Evolutionary conservation across 495 filamentous ascomycete genomes (phyloP), one percentile per base, ranked within the genome.

Genomic region (Aspergillus wentii): DNA sequence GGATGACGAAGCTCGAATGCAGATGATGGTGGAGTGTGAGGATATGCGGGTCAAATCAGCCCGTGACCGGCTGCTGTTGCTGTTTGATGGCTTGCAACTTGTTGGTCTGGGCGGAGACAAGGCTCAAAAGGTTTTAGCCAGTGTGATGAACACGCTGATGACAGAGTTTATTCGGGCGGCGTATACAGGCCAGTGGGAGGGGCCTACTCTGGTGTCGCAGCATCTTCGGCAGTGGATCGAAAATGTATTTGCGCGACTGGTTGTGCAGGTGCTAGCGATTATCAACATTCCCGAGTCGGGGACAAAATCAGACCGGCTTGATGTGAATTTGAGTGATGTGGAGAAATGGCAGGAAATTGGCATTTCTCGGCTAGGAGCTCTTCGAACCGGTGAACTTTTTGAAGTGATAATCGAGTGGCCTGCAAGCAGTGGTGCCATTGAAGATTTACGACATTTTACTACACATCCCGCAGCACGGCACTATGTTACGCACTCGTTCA

Each of bases 331-430:
- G 55, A 50, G 64, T 7, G 75, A 91, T 51, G 69, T 88, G 47
- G 75, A 80, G 58, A 82, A 79, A 50, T 95, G 86, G 79, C 86
- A 87, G 46, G 80, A 86, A 20, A 85, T 91, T 45, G 85, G 79
- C 10, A 65, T 91, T 40, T 78, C 81, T 5, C 75, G 85, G 17
- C 69, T 95, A n/a, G 89, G 88, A 3, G 74, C 76, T 27, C 72
- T 92, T 17, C 80, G 91, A 20, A 87, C 84, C 8, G 69, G 77
- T 2, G 86, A 94, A 52, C 67, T 98, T 5, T 98, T 96, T 46
- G 83, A 94, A 44, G 85, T 94, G 35, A 80, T 94, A 30, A 74
- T 89, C 23, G 77, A 80, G 16, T 96, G 92, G 92, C 86, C 88
- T 18, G 61, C 59, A 7, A 88, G 82, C 43, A 72, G 72, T 20